Conservation (phyloP, 352 stramenopile genomes). For the Globisporangium abappressorium region DNA sequence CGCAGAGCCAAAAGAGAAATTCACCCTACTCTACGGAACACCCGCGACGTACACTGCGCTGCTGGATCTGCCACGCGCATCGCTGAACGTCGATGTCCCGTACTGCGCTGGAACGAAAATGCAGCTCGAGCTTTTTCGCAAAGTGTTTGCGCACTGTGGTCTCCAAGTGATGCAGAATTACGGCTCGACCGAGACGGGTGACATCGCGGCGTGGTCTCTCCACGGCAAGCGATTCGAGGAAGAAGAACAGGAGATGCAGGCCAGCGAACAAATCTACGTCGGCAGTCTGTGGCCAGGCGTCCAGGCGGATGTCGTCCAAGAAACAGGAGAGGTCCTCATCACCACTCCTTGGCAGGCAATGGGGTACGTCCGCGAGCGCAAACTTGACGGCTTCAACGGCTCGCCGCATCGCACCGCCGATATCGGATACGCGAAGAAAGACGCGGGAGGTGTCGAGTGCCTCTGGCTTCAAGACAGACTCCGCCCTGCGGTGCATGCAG, state of each 20-base stretch:
- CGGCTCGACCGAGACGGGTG: constrained; percentile 78
- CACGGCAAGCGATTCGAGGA: constrained; percentile 39
- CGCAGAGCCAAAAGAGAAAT: constrained; percentile 26
- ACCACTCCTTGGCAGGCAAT: constrained; percentile 77
- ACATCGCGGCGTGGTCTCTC: constrained; percentile 71
- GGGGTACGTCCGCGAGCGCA: constrained; percentile 63
- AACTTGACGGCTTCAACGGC: constrained; percentile 40
- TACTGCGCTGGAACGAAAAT: constrained; percentile 74
- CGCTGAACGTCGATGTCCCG: constrained; percentile 60
- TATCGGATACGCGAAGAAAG: constrained; percentile 27
- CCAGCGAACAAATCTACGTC: constrained; percentile 45
- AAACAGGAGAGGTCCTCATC: constrained; percentile 64
- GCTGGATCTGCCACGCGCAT: constrained; percentile 40
- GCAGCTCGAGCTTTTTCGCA: constrained; percentile 47
- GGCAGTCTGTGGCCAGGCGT: constrained; percentile 73
- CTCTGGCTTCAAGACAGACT: constrained; percentile 74
- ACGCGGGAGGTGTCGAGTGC: constrained; percentile 26
- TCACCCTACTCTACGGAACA: constrained; percentile 72
- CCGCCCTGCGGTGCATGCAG: constrained; percentile 34
- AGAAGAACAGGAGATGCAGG: constrained; percentile 40
- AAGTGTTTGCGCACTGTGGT: constrained; percentile 54
- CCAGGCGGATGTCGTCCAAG: constrained; percentile 32
- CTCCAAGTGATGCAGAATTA: constrained; percentile 84
- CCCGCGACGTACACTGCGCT: constrained; percentile 78
- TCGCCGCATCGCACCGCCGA: constrained; percentile 58